phyloP scores from a whole-genome alignment of 352 stramenopile species.

The Sclerospora graminicola region DNA sequence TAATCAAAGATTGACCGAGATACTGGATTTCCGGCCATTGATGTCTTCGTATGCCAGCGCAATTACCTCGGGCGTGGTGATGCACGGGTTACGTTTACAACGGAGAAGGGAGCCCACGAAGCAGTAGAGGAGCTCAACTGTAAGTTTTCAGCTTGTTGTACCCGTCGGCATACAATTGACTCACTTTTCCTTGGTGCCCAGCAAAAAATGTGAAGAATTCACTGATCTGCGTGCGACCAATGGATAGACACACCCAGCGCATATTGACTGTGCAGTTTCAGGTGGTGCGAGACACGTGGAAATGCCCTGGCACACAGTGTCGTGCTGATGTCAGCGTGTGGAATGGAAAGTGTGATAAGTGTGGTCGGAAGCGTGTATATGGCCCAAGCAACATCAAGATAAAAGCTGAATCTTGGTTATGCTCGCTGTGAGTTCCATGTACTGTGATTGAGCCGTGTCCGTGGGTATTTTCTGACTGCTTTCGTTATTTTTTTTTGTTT shows the following conservation, averaged over 20 bases:
- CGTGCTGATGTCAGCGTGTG: conserved; percentile 56
- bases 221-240: conserved; percentile 33
- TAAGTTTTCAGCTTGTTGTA: conserved; percentile 12
- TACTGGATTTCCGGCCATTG: conserved; percentile 37
- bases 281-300: conserved; percentile 38
- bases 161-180: not conserved
- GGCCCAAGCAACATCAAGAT: conserved; percentile 37
- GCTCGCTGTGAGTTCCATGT: conserved; percentile 38
- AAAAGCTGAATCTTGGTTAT: conserved; percentile 42
- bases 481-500: conserved; percentile 3
- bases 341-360: conserved; percentile 40
- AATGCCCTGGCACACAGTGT: conserved; percentile 29
- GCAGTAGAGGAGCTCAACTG: conserved; percentile 48
- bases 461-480: not conserved
- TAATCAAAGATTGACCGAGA: conserved; percentile 28
- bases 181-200: conserved; percentile 4
- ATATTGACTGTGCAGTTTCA: conserved; percentile 38
- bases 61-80: conserved; percentile 40
- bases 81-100: conserved; percentile 36
- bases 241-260: conserved; percentile 34
- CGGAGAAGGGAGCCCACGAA: conserved; percentile 22
- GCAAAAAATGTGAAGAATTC: conserved; percentile 55
- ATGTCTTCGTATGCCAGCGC: conserved; percentile 43
- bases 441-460: not conserved
- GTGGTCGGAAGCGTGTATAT: conserved; percentile 39